Base-by-base conservation (phyloP, 2,329 filamentous ascomycete species). In the Hawksworthiomyces lignivorus region DNA sequence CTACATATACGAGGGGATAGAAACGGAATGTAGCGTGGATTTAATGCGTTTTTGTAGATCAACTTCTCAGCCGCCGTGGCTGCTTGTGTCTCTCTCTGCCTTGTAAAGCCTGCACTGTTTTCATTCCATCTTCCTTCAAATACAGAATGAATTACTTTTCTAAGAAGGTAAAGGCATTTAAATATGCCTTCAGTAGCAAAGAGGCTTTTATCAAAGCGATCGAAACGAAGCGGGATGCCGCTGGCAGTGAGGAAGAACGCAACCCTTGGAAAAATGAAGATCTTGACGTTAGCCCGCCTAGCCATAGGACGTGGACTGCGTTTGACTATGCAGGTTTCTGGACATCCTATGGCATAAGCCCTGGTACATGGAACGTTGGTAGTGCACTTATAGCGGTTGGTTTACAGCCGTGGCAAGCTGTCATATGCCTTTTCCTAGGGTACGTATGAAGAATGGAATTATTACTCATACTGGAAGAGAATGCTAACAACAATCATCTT, bases 291-390 rank as follows among this genome's bases (percentile, higher is more conserved):
- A 34, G 38, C 38, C 38, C 38, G 11, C 38, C 38, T 17, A 17
- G 24, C 29, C 38, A 40, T 22, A 29, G 38, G 4, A 40, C 38
- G 8, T 40, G 38, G 38, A 34, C 17, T 8, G 18, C 15, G 21
- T 15, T 28, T 4, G 38, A 40, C 30, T 40, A 40, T 27, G 38
- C 38, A 29, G 21, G 30, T 3, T 40, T 40, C 30, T 34, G 30
- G 38, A 29, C 30, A 15, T 10, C 38, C 17, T 40, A 40, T n/a
- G 30, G 38, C 14, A 19, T 40, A 12, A 15, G 15, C 8, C 38
- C 30, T 15, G 38, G 38, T 22, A 40, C 38, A 7, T 40, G 38
- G 38, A 34, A 27, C 7, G 37, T 39, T 11, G 37, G 37, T 17
- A 39, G 29, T 27, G 28, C 37, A 11, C 29, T 39, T 7, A 26